Conservation (phyloP, 768 basidiomycete genomes). For the Porpolomopsis calyptriformis region DNA sequence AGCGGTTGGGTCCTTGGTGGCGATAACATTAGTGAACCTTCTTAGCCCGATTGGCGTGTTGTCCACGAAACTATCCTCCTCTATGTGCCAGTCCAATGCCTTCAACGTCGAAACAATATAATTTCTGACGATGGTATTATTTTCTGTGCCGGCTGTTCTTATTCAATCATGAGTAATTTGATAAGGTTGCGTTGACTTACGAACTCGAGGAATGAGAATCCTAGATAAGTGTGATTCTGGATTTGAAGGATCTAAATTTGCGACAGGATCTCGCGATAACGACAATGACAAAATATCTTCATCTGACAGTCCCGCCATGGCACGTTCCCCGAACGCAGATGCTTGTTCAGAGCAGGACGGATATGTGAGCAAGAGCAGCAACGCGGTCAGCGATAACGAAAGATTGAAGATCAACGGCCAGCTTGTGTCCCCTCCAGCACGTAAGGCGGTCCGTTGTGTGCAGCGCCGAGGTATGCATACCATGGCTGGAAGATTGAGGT, state of each 20-base stretch:
- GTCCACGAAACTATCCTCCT: slow-evolving; percentile 72
- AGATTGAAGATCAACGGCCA: not conserved
- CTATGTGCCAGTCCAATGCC: slow-evolving; percentile 75
- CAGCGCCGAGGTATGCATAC: too few relatives aligned
- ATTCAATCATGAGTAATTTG: not conserved
- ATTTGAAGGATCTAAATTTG: slow-evolving; percentile 55
- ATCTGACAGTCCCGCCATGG: slow-evolving; percentile 35
- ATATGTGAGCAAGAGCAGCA: not conserved
- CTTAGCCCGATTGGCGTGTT: slow-evolving; percentile 74
- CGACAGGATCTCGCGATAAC: slow-evolving; percentile 49
- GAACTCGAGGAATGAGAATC: slow-evolving; percentile 75
- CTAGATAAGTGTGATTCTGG: slow-evolving; percentile 67
- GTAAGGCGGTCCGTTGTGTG: too few relatives aligned
- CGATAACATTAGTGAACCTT: slow-evolving; percentile 83
- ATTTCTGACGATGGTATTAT: slow-evolving; percentile 71
- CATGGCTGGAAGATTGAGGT: too few relatives aligned
- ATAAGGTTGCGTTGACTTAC: slow-evolving; percentile 33
- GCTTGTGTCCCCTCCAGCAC: too few relatives aligned
- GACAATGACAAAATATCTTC: slow-evolving; percentile 42
- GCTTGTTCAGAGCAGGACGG: slow-evolving; percentile 17
- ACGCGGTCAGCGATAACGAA: not conserved
- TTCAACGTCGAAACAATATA: slow-evolving; percentile 69
- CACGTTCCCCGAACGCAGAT: slow-evolving; percentile 31
- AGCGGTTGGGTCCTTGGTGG: slow-evolving; percentile 87
- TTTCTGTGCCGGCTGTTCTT: slow-evolving; percentile 52